A percentile compares a stretch with the other conserved stretches of the same genome.
Conservation (phyloP, 2,329 filamentous ascomycete genomes). For the Pseudogymnoascus sp. region DNA sequence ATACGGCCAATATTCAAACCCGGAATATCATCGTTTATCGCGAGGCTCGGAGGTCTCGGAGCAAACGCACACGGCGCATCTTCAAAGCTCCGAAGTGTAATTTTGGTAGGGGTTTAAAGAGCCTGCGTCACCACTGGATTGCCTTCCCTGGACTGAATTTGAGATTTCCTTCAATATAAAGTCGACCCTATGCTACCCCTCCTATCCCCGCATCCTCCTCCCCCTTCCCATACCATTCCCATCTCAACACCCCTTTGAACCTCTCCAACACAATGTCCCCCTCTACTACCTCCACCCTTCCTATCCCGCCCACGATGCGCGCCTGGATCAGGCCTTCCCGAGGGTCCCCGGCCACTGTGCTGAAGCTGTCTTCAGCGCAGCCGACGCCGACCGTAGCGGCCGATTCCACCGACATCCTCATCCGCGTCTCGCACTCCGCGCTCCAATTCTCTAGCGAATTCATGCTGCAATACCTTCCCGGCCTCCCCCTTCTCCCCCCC, state of each 20-base stretch:
- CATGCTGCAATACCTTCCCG: constrained; percentile 3
- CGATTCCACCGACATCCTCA: not conserved
- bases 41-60: not conserved
- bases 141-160: not conserved
- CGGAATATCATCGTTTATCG: not conserved
- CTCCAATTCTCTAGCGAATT: constrained; percentile 12
- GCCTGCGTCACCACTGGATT: not conserved
- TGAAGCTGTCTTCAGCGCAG: not conserved
- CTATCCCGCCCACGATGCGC: not conserved
- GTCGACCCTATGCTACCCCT: not conserved
- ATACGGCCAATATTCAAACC: not conserved
- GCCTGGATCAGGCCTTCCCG: not conserved
- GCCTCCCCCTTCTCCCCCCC: not conserved
- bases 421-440: constrained; percentile 12
- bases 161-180: not conserved
- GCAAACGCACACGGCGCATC: not conserved
- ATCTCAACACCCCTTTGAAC: not conserved
- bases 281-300: not conserved
- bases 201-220: not conserved
- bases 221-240: not conserved
- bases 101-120: not conserved
- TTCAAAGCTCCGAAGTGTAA: not conserved
- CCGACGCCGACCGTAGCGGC: not conserved
- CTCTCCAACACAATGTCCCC: not conserved
- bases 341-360: not conserved